Base-by-base conservation (phyloP, 2,329 filamentous ascomycete species). In the Albophoma yamanashiensis region DNA sequence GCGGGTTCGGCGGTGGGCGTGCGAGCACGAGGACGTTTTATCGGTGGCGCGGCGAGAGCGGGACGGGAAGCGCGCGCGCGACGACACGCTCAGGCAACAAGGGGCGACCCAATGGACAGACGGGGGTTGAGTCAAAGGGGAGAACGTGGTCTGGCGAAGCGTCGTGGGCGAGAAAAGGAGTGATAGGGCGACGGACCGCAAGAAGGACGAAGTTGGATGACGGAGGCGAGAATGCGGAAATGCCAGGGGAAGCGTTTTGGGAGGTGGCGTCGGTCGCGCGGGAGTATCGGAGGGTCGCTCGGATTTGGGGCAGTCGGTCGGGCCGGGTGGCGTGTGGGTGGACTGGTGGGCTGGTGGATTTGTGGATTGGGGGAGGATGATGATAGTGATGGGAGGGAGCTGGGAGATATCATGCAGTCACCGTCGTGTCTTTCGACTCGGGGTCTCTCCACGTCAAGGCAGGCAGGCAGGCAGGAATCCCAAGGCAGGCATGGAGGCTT, bases 281-380 rank as follows among this genome's bases (percentile, higher is more conserved):
- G 60, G 58, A 62, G 59, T 43, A 42, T 62, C 62, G 62, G 62
- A 62, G 60, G 58, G 27, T 31, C 27, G 27, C 52, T 60, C 58
- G 55, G 58, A 61, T 59, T 56, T 53, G 50, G 27, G 47, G 5
- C 15, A 36, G 31, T 36, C 20, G 50, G 47, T 31, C 25, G 27
- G 47, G 47, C 50, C 20, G 50, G 50, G 50, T 22, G 50, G 50
- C 20, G 50, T 22, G 50, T 55, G 27, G 27, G 27, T 31, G 27
- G 27, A 31, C 27, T 31, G 27, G 27, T 31, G 50, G 31, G 14
- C 36, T 34, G 31, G 27, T 34, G 47, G 6, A 20, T 50, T 31
- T 3, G 47, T 9, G 47, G 45, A 47, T 27, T 27, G 45, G 34
- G 34, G 34, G 34, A 36, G 3, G 34, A 36, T 11, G 34, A n/a